Evolutionary conservation across 2,329 filamentous ascomycete genomes (phyloP).

Genomic region (Venturia pyrina): DNA sequence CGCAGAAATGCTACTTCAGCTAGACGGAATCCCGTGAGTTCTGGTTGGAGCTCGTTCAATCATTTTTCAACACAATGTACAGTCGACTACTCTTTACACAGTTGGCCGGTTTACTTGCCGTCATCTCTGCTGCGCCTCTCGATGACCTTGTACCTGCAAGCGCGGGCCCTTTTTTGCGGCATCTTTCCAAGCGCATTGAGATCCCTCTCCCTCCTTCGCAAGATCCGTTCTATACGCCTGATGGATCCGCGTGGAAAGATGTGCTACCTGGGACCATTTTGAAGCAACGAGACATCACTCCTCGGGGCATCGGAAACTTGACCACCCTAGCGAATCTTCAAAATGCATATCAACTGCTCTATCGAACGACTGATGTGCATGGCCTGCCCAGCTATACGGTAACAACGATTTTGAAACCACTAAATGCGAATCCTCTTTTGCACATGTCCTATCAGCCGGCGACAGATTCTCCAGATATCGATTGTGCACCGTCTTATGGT

Average conservation of each 20-base stretch:
- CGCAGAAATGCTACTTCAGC: background rate
- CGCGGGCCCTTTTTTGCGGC: background rate
- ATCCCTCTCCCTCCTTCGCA: background rate
- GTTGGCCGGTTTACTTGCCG: background rate
- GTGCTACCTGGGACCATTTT: background rate
- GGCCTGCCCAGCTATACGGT: background rate
- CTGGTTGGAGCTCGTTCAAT: background rate
- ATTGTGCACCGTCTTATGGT: slow-evolving; percentile 15
- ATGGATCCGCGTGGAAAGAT: background rate
- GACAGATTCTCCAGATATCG: slow-evolving; percentile 16
- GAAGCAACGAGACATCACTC: background rate
- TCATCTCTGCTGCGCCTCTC: background rate
- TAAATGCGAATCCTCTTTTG: background rate
- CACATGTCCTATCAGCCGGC: slow-evolving; percentile 16
- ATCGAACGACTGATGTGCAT: slow-evolving; percentile 4
- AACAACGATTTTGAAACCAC: slow-evolving; percentile 8
- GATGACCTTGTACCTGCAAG: background rate
- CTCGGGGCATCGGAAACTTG: background rate
- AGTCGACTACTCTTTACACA: background rate
- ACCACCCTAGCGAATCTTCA: background rate
- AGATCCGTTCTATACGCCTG: background rate
- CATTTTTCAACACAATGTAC: background rate
- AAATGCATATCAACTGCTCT: slow-evolving; percentile 9
- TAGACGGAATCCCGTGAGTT: background rate
- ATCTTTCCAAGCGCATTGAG: background rate